A percentile compares a stretch with the other conserved stretches of the same genome.
These are phyloP conservation scores for Colletotrichum navitas DNA, from an alignment of 2,329 filamentous ascomycete genomes.

Conservation along the genomic window DNA sequence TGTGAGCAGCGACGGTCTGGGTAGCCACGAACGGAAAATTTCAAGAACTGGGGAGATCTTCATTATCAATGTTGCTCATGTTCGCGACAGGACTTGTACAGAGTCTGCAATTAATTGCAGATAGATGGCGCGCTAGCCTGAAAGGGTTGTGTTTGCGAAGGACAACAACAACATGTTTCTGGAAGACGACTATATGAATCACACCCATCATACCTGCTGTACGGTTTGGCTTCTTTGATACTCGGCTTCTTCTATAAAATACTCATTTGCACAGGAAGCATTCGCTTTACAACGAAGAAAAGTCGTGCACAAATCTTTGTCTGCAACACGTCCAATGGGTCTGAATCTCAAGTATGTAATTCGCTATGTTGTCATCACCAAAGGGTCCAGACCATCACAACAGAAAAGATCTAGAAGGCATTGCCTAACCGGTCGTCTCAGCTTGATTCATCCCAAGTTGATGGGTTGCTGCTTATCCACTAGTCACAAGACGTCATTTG, in stretches of 20 bases:
- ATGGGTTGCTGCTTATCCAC: conserved; percentile 25
- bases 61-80: not conserved
- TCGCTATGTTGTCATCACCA: no score
- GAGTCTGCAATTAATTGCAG: not conserved
- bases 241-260: conserved; percentile 6
- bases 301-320: not conserved
- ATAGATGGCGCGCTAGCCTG: not conserved
- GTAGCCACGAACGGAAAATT: not conserved
- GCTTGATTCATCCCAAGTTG: conserved; percentile 35
- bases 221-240: conserved; percentile 2
- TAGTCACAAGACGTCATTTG: conserved; percentile 40
- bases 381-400: not conserved
- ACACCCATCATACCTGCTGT: not conserved
- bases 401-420: not conserved
- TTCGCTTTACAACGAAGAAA: not conserved
- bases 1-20: no score
- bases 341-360: not conserved
- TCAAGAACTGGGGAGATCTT: not conserved
- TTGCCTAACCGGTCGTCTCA: conserved; percentile 21
- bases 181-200: not conserved
- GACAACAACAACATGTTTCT: not conserved
- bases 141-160: not conserved
- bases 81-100: not conserved
- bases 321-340: not conserved
- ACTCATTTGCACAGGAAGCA: conserved; percentile 1